Conservation (phyloP, 169 alveolate genomes). For the Theileria equi region DNA sequence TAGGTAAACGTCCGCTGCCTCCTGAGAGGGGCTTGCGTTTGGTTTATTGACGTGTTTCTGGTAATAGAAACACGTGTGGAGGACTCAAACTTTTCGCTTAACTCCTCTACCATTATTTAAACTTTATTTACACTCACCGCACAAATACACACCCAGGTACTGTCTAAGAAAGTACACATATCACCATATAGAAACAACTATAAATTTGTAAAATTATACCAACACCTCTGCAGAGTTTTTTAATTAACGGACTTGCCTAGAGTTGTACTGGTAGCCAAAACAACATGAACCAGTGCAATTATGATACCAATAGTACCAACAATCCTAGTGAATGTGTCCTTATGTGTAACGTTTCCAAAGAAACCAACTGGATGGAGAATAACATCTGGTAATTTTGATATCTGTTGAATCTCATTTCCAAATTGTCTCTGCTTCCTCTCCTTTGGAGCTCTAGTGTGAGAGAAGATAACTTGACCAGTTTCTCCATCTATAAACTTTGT, state of each 20-base stretch:
- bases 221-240: neutral
- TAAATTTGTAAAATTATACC: neutral
- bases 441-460: constrained; percentile 73
- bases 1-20: constrained; percentile 22
- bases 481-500: constrained; percentile 77
- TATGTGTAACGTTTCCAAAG: constrained; percentile 73
- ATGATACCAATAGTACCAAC: constrained; percentile 81
- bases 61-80: neutral
- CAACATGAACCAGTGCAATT: constrained; percentile 63
- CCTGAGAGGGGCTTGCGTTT: neutral
- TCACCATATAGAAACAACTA: neutral
- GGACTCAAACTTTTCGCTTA: constrained; percentile 2
- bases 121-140: constrained; percentile 24
- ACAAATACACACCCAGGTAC: too few relatives aligned
- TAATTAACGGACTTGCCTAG: constrained; percentile 35
- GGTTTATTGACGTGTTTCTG: neutral
- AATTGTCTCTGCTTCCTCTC: constrained; percentile 59
- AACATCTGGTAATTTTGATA: constrained; percentile 74
- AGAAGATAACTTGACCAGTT: constrained; percentile 72
- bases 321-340: constrained; percentile 78
- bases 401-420: constrained; percentile 65
- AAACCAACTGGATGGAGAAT: constrained; percentile 71
- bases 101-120: constrained; percentile 6
- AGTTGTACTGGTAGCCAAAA: constrained; percentile 44
- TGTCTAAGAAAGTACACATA: too few relatives aligned